Base-by-base conservation (phyloP, 352 stramenopile genomes). In the Phytophthora capsici region DNA sequence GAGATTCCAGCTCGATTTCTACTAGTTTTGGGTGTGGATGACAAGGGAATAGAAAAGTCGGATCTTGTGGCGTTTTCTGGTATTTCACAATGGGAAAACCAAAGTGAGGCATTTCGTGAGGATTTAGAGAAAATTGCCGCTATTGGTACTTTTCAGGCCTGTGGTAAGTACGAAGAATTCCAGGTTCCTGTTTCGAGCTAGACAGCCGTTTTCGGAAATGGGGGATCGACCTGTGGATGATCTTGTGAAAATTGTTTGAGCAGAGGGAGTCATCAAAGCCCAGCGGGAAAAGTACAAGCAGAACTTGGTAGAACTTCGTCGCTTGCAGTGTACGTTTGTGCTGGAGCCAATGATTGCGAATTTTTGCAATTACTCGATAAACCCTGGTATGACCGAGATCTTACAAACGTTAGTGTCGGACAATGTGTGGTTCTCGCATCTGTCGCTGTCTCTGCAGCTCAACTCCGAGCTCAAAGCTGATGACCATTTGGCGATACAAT, bases 311-410 rank as follows among this genome's bases (percentile, higher is more conserved):
- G 9, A 36, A 2, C n/a, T 14, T 20, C 8, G 37, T 12, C 26
- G 8, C 7, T 12, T 59, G 25, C 47, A 12, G 22, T 52, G 37
- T 26, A 48, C 28, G 20, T 66, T 59, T n/a, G 57, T 66, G 37
- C 26, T 66, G 8, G 47, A 59, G 22, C 47, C 57, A 19, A 59
- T 47, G 38, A 25, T 66, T 23, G 57, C 26, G 3, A 47, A 66
- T 20, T 45, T 58, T n/a, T 22, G 6, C 28, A 37, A 53, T 13
- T 4, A 52, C 22, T 9, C 14, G 8, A 8, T 57, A 22, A 1
- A 12, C 9, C 3, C 17, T 17, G 37, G 44, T 0, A 25, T 57
- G n/a, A n/a, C 25, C 9, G 8, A 37, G 9, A 32, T 23, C 4
- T 1, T 57, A 8, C 44, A 19, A 8, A 45, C 17, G 7, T 22